Evolutionary conservation across 2,329 filamentous ascomycete species (phyloP).

Genomic region (Pseudocercospora vitis): DNA sequence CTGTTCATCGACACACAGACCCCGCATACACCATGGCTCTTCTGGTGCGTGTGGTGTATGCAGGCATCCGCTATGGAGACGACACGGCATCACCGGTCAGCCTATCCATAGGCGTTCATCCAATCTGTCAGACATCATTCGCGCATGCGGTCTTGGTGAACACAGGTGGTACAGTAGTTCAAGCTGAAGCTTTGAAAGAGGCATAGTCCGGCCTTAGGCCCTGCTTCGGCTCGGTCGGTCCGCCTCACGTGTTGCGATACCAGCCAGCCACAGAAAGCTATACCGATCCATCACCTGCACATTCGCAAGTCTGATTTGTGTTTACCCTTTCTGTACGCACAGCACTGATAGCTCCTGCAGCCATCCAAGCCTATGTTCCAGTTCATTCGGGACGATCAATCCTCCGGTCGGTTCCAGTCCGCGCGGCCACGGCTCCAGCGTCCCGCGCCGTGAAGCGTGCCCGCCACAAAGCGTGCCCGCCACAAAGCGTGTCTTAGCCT

Average conservation of each 20-base stretch:
- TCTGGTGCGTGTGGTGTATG: conserved; percentile 1
- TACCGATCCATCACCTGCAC: background rate
- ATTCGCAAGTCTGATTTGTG: conserved; percentile 1
- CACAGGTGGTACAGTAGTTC: background rate
- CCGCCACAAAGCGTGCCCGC: too few species aligned
- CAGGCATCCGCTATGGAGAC: background rate
- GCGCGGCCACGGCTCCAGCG: too few species aligned
- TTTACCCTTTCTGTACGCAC: background rate
- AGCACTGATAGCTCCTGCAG: too few species aligned
- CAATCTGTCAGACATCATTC: background rate
- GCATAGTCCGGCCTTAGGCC: background rate
- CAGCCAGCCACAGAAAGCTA: conserved; percentile 6
- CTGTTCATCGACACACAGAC: background rate
- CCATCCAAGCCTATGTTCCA: too few species aligned
- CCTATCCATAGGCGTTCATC: background rate
- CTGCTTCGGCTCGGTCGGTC: background rate
- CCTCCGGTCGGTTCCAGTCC: too few species aligned
- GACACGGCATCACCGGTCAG: conserved; percentile 7
- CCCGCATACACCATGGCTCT: background rate
- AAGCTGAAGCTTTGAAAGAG: background rate
- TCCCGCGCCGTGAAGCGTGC: background rate
- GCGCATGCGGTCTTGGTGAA: conserved; percentile 3
- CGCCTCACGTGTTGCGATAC: background rate
- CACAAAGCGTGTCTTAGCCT: too few species aligned
- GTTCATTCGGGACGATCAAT: too few species aligned